phyloP scores from a whole-genome alignment of 2,329 filamentous ascomycete species.

The Curvularia spicifera region DNA sequence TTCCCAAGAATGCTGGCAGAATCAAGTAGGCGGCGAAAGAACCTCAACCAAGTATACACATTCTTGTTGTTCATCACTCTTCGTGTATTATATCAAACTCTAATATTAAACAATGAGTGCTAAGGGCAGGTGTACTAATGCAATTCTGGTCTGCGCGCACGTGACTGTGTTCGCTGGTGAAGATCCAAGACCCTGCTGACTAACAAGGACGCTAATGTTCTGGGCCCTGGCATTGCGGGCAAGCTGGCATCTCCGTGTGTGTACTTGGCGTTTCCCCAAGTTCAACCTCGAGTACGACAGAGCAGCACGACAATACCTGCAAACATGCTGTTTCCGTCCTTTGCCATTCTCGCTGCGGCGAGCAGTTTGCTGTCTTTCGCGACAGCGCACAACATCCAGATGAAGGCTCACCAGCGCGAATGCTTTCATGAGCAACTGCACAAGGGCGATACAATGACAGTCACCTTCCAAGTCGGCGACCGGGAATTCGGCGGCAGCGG shows the following conservation, averaged over 20 bases:
- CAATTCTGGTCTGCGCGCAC: no score
- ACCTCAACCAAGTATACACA: no score
- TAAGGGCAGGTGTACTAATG: no score
- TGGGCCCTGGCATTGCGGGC: conserved; percentile 33
- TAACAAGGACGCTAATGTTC: conserved; percentile 7
- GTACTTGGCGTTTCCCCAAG: conserved; percentile 21
- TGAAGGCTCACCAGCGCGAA: conserved; percentile 90
- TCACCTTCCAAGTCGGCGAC: conserved; percentile 97
- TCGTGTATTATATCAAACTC: no score
- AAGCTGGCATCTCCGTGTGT: conserved; percentile 43
- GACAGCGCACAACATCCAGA: conserved; percentile 91
- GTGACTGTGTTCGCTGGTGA: no score
- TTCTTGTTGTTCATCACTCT: no score
- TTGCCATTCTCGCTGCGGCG: conserved; percentile 52
- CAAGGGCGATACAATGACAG: conserved; percentile 96
- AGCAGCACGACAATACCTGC: conserved; percentile 21
- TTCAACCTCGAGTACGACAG: conserved; percentile 15
- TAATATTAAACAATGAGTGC: no score
- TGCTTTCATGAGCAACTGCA: conserved; percentile 97
- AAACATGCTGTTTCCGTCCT: conserved; percentile 47
- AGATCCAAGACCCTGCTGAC: conserved; percentile 3
- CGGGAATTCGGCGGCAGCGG: conserved; percentile 93
- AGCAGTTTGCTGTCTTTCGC: conserved; percentile 68
- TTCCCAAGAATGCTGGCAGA: no score
- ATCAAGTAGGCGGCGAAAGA: no score